These are phyloP conservation scores for Pseudozyma tsukubaensis DNA, from an alignment of 1,284 basidiomycete genomes.

Conservation along the genomic window DNA sequence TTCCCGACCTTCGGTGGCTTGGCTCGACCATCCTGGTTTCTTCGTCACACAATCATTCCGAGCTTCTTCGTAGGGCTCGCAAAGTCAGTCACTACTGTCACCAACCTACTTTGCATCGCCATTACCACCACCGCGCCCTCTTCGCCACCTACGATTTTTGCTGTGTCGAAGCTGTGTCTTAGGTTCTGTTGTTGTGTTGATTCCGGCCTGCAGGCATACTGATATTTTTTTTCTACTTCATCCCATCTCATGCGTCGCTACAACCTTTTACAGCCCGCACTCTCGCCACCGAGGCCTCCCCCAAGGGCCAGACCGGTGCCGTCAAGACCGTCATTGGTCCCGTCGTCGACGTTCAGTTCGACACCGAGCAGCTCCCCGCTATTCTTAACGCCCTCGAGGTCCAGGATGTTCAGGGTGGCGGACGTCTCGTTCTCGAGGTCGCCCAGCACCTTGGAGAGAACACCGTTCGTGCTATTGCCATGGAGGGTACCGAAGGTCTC, in stretches of 20 bases:
- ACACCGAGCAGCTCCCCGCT: conserved; percentile 79
- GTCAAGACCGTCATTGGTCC: conserved; percentile 73
- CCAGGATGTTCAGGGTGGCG: conserved; percentile 85
- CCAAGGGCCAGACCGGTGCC: conserved; percentile 57
- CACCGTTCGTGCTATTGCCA: conserved; percentile 80
- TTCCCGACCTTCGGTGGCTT: too few species aligned
- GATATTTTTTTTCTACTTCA: neutral
- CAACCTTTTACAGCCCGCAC: conserved; percentile 41
- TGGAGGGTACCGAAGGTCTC: conserved; percentile 98
- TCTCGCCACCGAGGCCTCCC: conserved; percentile 58
- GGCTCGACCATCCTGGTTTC: too few species aligned
- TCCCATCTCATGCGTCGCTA: neutral
- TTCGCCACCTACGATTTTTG: too few species aligned
- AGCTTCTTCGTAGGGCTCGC: too few species aligned
- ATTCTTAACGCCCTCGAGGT: conserved; percentile 99
- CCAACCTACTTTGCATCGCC: too few species aligned
- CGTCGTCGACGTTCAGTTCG: conserved; percentile 93
- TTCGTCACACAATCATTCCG: too few species aligned
- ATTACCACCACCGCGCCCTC: too few species aligned
- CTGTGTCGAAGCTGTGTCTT: neutral
- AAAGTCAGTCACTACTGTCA: too few species aligned
- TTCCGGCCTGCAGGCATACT: neutral
- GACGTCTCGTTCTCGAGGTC: conserved; percentile 69
- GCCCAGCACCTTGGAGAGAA: conserved; percentile 97
- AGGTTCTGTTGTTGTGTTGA: neutral